Percentiles rank a stretch among this genome's conserved stretches.
These are phyloP conservation scores for Globisporangium radiosum DNA, from an alignment of 352 stramenopile genomes.

Conservation along the genomic window DNA sequence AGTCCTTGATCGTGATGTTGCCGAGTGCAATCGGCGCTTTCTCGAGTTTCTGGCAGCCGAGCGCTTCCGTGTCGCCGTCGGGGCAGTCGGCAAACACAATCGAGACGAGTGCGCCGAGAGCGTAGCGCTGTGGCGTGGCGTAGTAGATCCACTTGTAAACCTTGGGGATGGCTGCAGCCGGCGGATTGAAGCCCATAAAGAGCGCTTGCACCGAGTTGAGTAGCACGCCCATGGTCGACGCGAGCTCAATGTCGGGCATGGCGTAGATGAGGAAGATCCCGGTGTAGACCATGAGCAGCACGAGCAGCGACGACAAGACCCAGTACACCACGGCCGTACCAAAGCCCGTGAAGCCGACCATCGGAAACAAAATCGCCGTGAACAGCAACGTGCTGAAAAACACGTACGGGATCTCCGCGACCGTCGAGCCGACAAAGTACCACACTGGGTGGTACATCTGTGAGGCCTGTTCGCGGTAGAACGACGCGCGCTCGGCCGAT, in stretches of 20 bases:
- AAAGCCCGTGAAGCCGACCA: constrained; percentile 36
- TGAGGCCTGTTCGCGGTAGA: constrained; percentile 71
- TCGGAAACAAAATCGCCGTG: constrained; percentile 20
- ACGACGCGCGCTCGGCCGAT: constrained; percentile 67
- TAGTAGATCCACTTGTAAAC: constrained; percentile 45
- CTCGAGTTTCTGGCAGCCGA: constrained; percentile 8
- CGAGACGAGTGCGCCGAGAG: constrained; percentile 27
- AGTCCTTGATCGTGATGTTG: constrained; percentile 23
- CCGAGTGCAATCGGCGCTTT: constrained; percentile 18
- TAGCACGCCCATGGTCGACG: constrained; percentile 27
- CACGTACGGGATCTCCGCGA: constrained; percentile 12
- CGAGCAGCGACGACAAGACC: constrained; percentile 25
- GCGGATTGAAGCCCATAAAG: constrained; percentile 35
- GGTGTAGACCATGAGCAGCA: constrained; percentile 33
- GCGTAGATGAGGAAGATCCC: constrained; percentile 26
- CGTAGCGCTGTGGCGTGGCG: constrained; percentile 29
- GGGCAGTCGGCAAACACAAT: constrained; percentile 39
- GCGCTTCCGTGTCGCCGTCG: constrained; percentile 24
- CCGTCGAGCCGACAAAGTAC: constrained; percentile 4
- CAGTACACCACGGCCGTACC: constrained; percentile 24
- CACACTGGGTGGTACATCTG: constrained; percentile 56
- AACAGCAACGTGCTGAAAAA: constrained; percentile 1
- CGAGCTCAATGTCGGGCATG: constrained; percentile 30
- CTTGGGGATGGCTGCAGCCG: constrained; percentile 22
- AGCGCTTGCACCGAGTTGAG: constrained; percentile 30